Conservation (phyloP, 768 basidiomycete species). For the Porpolomopsis calyptriformis region DNA sequence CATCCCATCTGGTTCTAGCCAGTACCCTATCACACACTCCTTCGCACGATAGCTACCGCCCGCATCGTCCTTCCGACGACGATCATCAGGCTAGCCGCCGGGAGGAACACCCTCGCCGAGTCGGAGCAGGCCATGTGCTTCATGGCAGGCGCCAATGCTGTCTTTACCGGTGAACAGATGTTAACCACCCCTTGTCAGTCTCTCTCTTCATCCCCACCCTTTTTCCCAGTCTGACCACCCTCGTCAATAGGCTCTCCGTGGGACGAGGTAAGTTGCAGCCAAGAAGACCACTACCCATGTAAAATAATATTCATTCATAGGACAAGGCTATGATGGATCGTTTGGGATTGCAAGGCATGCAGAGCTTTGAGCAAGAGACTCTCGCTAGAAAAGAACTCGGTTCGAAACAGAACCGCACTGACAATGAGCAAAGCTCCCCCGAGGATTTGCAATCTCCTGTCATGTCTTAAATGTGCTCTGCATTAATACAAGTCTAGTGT, state of each 20-base stretch:
- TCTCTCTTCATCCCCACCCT: constrained; percentile 7
- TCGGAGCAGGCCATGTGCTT: constrained; percentile 96
- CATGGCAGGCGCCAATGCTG: constrained; percentile 96
- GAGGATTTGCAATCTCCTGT: too few relatives aligned
- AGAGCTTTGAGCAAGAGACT: constrained; percentile 68
- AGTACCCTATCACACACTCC: constrained; percentile 69
- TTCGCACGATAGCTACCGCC: constrained; percentile 92
- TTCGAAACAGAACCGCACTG: background rate
- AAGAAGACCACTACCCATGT: constrained; percentile 5
- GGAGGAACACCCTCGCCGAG: constrained; percentile 80
- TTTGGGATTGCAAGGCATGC: constrained; percentile 90
- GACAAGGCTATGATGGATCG: constrained; percentile 90
- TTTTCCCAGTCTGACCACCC: constrained; percentile 9
- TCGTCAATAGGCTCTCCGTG: constrained; percentile 65
- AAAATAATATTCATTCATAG: constrained; percentile 23
- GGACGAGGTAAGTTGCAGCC: constrained; percentile 58
- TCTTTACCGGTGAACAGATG: constrained; percentile 98
- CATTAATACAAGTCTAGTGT: too few relatives aligned
- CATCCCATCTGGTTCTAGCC: constrained; percentile 34
- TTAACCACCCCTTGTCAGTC: constrained; percentile 87
- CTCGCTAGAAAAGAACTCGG: constrained; percentile 26
- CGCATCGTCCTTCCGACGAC: constrained; percentile 85
- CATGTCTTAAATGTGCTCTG: too few relatives aligned
- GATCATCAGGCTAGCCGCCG: constrained; percentile 92
- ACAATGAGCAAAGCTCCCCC: too few relatives aligned